Evolutionary conservation across 495 filamentous ascomycete species (phyloP), one percentile per base, ranked within the genome.

Genomic region (Hypomontagnella submonticulosa): DNA sequence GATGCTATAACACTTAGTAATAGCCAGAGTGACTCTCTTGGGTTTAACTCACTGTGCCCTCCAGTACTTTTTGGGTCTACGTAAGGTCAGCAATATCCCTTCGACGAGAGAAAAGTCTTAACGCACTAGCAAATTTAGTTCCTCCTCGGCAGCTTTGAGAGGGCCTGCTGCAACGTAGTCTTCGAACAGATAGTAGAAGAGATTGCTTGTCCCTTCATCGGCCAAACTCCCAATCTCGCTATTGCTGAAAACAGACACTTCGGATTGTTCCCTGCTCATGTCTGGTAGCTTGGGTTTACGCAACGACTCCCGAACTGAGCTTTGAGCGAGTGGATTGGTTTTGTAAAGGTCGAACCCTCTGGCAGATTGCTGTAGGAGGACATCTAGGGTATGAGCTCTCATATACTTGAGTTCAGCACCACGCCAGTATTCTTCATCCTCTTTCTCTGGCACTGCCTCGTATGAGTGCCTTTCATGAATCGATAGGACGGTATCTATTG

Each of bases 151-250:
- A 0, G 88, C 92, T 37, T 89, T 90, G 19, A 76, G 51, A 23
- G 69, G 73, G 1, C 59, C 67, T 2, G 73, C 73, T 1, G 73
- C 69, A 33, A 71, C 67, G 20, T 76, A 96, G 73, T 95, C 91
- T 66, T 96, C 92, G 66, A 95, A 96, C 4, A 96, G 81, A 70
- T 93, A 95, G 72, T 92, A 94, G 68, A 94, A 91, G 10, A 96
- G 80, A 27, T 93, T 75, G 60, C 91, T 91, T 0, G 92, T 82
- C 3, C 86, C 84, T 66, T 92, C 89, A 9, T 73, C 73, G n/a
- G 77, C 78, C 12, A 74, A 54, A 53, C 62, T 68, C 23, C 75
- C 64, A 27, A 60, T 40, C 20, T 58, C 42, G 9, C 69, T 56
- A 16, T 51, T 54, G 16, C 16, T 64, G 16, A 63, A 57, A 20